Evolutionary conservation across 202 grass and related monocot genomes (phyloP).

Genomic region (Panicum hallii): DNA sequence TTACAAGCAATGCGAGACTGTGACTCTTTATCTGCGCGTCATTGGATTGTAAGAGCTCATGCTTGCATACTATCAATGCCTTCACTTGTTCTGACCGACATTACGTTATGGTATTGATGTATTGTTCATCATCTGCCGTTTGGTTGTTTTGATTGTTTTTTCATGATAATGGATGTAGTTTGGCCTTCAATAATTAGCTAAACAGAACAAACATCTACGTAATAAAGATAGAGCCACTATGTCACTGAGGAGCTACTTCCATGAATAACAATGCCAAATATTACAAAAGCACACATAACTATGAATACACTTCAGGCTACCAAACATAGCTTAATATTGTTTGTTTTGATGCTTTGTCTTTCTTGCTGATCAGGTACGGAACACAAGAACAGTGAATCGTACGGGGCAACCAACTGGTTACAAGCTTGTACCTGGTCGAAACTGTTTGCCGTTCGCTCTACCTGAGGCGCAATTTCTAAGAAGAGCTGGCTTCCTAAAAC

Average conservation of each 20-base stretch:
- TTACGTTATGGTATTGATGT: background rate
- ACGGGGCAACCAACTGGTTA: conserved; percentile 96
- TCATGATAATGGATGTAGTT: too few relatives aligned
- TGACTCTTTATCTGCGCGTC: conserved; percentile 77
- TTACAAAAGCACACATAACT: too few relatives aligned
- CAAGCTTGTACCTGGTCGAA: conserved; percentile 87
- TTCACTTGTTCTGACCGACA: too few relatives aligned
- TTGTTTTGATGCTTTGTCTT: conserved; percentile 4
- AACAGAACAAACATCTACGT: too few relatives aligned
- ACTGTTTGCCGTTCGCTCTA: conserved; percentile 80
- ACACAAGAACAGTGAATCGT: conserved; percentile 85
- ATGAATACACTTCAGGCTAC: too few relatives aligned
- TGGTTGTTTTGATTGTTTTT: too few relatives aligned
- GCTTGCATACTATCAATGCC: background rate
- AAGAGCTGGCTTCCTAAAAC: conserved; percentile 95
- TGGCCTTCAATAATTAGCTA: too few relatives aligned
- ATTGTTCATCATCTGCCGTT: background rate
- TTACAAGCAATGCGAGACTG: conserved; percentile 95
- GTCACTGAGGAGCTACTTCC: too few relatives aligned
- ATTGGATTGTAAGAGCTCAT: conserved; percentile 85
- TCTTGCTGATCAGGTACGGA: conserved; percentile 66
- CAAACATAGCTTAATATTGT: background rate
- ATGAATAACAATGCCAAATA: too few relatives aligned
- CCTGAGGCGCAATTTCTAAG: conserved; percentile 85
- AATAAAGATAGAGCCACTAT: too few relatives aligned